A percentile compares a stretch with the other conserved stretches of the same genome.
These are phyloP conservation scores for Asterophora parasitica DNA, from an alignment of 768 basidiomycete genomes.

Conservation along the genomic window DNA sequence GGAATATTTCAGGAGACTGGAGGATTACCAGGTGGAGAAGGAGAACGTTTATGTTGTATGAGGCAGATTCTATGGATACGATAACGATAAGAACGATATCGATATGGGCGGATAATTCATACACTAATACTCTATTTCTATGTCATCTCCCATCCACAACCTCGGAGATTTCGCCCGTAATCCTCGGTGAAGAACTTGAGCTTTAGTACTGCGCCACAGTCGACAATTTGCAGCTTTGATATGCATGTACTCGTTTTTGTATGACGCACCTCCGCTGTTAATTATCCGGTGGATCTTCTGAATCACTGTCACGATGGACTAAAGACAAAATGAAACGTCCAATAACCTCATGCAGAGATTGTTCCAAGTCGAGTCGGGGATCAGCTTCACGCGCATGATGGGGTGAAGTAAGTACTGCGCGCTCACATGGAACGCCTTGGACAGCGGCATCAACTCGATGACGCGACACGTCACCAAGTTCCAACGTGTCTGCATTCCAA, in stretches of 20 bases:
- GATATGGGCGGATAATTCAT: background rate
- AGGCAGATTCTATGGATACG: conserved; percentile 11
- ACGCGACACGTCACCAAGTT: too few species aligned
- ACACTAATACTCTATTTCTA: background rate
- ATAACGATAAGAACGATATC: background rate
- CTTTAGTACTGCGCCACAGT: conserved; percentile 17
- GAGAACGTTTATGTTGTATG: conserved; percentile 57
- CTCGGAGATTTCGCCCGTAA: conserved; percentile 16
- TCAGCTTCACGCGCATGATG: background rate
- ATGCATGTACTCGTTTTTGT: conserved; percentile 24
- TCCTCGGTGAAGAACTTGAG: conserved; percentile 27
- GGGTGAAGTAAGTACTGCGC: background rate
- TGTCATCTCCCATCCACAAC: background rate
- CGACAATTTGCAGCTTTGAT: conserved; percentile 26
- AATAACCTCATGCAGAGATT: conserved; percentile 28
- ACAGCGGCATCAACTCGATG: conserved; percentile 23
- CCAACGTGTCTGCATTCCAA: too few species aligned
- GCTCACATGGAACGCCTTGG: conserved; percentile 26
- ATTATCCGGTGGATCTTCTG: too few species aligned
- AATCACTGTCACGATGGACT: too few species aligned
- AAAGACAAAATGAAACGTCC: too few species aligned
- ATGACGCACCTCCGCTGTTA: conserved; percentile 23
- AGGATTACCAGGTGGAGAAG: conserved; percentile 48
- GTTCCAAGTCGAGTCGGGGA: conserved; percentile 14
- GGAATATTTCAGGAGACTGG: conserved; percentile 49